Evolutionary conservation across 73 alveolate species (phyloP), one percentile per base, ranked within the genome.

Genomic region (Paramecium primaurelia): DNA sequence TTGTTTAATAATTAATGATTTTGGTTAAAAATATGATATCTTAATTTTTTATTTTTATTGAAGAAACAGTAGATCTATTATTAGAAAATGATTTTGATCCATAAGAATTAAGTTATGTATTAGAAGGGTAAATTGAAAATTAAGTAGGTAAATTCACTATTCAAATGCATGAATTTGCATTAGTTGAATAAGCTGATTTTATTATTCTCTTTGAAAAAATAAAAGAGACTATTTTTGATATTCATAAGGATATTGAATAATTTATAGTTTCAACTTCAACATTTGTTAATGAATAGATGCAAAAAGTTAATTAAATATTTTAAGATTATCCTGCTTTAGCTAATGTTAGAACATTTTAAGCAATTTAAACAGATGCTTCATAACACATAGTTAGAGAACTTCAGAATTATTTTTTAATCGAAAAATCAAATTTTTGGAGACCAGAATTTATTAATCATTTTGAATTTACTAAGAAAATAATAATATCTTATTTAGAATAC

Each of bases 271-370:
- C 9, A 80, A 26, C 71, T 7, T 80, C 91, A 3, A 8, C 25
- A 80, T 80, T 80, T 80, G 58, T 80, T 8, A 7, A 42, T 47
- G 77, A 80, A 0, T 80, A 80, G 30, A 80, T 80, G 91, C 44
- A 45, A 5, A 45, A 80, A 80, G 77, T 80, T 8, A 80, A 80
- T 80, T 7, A 42, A 47, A 42, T 80, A n/a, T 80, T 80, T 47
- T 34, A 40, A 25, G 75, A 42, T 80, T 80, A 80, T 26, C 91
- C 91, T 11, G 91, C 91, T 8, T 47, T 80, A 20, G 91, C 91
- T 12, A 80, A 80, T 44, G 47, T 80, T 20, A 80, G 91, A 18
- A 80, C 77, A 32, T 80, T 32, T 44, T 44, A 80, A 80, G 58
- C 49, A 28, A 80, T 80, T 45, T 18, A 80, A 80, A 80, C 73